A percentile compares a stretch with the other conserved stretches of the same genome.
Conservation (phyloP, 306 rosid genomes). For the Glycine tomentella region DNA sequence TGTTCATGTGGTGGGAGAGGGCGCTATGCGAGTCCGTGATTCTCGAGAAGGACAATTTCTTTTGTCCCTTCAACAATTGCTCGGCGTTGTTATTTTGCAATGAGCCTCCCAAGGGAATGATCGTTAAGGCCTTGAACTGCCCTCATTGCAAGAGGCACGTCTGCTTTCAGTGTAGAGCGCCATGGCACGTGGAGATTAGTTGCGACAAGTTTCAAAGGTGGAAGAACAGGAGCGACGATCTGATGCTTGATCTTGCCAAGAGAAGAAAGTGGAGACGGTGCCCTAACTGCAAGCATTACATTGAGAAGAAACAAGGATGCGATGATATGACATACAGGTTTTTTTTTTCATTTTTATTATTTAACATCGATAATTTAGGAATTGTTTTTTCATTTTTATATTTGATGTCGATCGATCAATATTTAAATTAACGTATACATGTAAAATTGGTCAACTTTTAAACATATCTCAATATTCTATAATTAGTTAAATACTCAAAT, state of each 20-base stretch:
- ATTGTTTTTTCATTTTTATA: too few species aligned
- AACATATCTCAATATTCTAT: too few species aligned
- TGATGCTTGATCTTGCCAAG: conserved; percentile 29
- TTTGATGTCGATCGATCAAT: too few species aligned
- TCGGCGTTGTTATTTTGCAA: not conserved
- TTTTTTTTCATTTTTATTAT: too few species aligned
- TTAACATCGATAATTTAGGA: too few species aligned
- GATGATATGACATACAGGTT: not conserved
- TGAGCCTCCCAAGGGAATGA: too few species aligned
- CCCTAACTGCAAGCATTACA: conserved; percentile 33
- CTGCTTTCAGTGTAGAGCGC: conserved; percentile 37
- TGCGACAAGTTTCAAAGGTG: conserved; percentile 27
- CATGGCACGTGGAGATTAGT: conserved; percentile 34
- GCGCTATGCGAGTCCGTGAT: conserved; percentile 32
- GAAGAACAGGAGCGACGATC: not conserved
- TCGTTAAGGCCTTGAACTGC: not conserved
- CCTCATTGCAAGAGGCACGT: conserved; percentile 43
- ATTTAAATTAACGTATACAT: too few species aligned
- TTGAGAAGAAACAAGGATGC: conserved; percentile 38
- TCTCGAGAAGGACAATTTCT: conserved; percentile 22
- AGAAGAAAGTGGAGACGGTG: conserved; percentile 40
- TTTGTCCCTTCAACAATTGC: conserved; percentile 43
- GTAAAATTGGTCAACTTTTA: too few species aligned
- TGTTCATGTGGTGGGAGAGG: conserved; percentile 29
- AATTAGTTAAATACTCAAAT: too few species aligned